Evolutionary conservation across 768 basidiomycete species (phyloP).

Genomic region (Russula olivacea): DNA sequence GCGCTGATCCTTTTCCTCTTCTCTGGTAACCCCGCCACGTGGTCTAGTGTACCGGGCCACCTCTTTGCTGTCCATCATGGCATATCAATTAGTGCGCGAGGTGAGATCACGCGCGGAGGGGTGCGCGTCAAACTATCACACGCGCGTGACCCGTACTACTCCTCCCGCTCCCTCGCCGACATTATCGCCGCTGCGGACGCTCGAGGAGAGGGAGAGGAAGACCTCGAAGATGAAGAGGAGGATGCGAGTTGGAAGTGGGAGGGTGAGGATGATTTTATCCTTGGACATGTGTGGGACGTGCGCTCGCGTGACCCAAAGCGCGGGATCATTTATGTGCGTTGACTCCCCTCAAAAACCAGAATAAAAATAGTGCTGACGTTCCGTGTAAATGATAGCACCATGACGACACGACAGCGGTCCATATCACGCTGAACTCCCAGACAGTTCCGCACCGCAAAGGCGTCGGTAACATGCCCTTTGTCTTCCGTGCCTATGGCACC

Average conservation of each 20-base stretch:
- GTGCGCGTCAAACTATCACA: slow-evolving; percentile 30
- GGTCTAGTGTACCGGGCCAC: slow-evolving; percentile 35
- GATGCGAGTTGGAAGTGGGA: slow-evolving; percentile 57
- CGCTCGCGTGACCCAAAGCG: slow-evolving; percentile 36
- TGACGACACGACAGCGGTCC: slow-evolving; percentile 45
- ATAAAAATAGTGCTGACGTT: neutral
- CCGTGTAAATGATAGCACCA: slow-evolving; percentile 42
- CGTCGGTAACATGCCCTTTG: slow-evolving; percentile 51
- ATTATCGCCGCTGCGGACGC: slow-evolving; percentile 19
- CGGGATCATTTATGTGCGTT: slow-evolving; percentile 60
- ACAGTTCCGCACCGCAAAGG: slow-evolving; percentile 52
- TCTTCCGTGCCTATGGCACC: slow-evolving; percentile 45
- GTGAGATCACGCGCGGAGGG: slow-evolving; percentile 43
- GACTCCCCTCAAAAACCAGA: too few relatives aligned
- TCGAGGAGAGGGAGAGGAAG: slow-evolving; percentile 14
- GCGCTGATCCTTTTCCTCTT: slow-evolving; percentile 60
- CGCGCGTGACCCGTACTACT: slow-evolving; percentile 30
- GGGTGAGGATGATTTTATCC: slow-evolving; percentile 59
- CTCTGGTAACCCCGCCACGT: slow-evolving; percentile 27
- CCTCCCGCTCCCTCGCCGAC: slow-evolving; percentile 29
- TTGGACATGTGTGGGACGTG: slow-evolving; percentile 52
- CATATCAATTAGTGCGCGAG: slow-evolving; percentile 41
- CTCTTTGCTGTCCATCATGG: slow-evolving; percentile 55
- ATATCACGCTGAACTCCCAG: slow-evolving; percentile 56
- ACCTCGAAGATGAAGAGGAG: slow-evolving; percentile 27